A percentile compares a stretch with the other conserved stretches of the same genome.
phyloP scores from a whole-genome alignment of 495 filamentous ascomycete genomes.

The Parachaetomium inaequale region DNA sequence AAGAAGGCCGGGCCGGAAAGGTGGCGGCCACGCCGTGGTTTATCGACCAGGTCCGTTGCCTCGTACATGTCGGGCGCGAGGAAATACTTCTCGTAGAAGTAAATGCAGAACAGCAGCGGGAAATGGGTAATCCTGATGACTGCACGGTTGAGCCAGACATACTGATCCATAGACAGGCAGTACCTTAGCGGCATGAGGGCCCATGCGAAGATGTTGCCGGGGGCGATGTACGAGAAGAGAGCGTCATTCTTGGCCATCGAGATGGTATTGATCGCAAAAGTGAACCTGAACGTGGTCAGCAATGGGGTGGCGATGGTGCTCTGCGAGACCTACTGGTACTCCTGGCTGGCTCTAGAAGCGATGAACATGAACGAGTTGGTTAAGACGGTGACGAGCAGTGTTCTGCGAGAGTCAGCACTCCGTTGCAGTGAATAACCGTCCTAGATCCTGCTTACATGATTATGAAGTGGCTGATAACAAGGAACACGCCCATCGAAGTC shows the following conservation, averaged over 20 bases:
- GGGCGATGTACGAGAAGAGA: constrained; percentile 86
- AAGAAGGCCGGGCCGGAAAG: constrained; percentile 59
- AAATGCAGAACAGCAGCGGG: constrained; percentile 80
- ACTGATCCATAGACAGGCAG: constrained; percentile 70
- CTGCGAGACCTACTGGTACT: constrained; percentile 62
- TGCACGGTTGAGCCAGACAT: constrained; percentile 74
- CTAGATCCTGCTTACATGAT: constrained; percentile 54
- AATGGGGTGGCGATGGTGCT: not conserved
- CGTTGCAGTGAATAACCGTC: not conserved
- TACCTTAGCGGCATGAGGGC: constrained; percentile 74
- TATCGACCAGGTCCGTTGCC: constrained; percentile 66
- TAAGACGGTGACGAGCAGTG: constrained; percentile 86
- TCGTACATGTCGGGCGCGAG: constrained; percentile 68
- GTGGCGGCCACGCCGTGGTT: constrained; percentile 33
- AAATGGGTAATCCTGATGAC: constrained; percentile 89
- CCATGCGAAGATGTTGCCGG: constrained; percentile 87
- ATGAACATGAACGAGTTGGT: constrained; percentile 94
- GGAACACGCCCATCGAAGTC: constrained; percentile 68
- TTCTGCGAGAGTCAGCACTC: constrained; percentile 37
- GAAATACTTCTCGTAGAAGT: constrained; percentile 75
- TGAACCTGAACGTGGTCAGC: constrained; percentile 49
- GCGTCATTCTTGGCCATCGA: constrained; percentile 96
- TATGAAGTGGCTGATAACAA: constrained; percentile 92
- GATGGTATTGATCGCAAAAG: constrained; percentile 91
- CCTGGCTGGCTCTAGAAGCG: constrained; percentile 84